These are phyloP conservation scores for Plantago coronopus DNA, from an alignment of 305 asterid genomes.

Conservation along the genomic window DNA sequence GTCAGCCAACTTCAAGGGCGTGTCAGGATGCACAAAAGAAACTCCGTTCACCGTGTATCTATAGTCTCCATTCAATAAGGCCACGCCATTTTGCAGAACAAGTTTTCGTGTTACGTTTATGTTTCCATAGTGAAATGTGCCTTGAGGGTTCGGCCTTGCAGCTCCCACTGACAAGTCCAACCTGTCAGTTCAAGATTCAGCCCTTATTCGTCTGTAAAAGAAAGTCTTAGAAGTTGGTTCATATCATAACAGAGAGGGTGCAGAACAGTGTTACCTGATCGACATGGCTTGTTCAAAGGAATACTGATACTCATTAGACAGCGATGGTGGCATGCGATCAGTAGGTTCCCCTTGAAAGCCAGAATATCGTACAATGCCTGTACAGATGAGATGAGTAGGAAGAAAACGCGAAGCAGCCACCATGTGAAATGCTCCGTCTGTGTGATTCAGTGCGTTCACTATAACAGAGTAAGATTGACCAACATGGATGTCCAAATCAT, in stretches of 20 bases:
- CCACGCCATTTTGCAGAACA: constrained; percentile 3
- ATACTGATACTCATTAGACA: constrained; percentile 11
- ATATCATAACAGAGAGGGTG: too few relatives aligned
- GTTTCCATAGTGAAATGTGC: constrained; percentile 24
- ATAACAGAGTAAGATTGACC: constrained; percentile 34
- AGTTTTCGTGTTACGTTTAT: constrained; percentile 18
- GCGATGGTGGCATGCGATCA: constrained; percentile 4
- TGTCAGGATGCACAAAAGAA: constrained; percentile 21
- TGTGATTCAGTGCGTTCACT: constrained; percentile 24
- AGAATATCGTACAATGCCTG: constrained; percentile 25
- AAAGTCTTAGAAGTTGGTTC: not conserved
- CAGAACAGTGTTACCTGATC: too few relatives aligned
- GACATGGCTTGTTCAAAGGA: constrained; percentile 21
- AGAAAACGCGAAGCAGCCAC: constrained; percentile 29
- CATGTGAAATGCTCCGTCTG: constrained; percentile 23
- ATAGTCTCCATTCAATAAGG: constrained; percentile 8
- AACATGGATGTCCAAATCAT: constrained; percentile 32
- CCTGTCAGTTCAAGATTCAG: constrained; percentile 6
- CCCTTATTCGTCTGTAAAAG: not conserved
- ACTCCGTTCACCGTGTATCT: constrained; percentile 19
- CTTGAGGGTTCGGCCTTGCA: constrained; percentile 25
- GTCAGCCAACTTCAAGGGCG: constrained; percentile 25
- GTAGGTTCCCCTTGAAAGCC: constrained; percentile 22
- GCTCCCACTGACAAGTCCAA: constrained; percentile 27
- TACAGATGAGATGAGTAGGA: constrained; percentile 21